Percentiles rank a stretch among this genome's conserved stretches.
phyloP scores from a whole-genome alignment of 306 rosid genomes.

The Vachellia pachyceras region DNA sequence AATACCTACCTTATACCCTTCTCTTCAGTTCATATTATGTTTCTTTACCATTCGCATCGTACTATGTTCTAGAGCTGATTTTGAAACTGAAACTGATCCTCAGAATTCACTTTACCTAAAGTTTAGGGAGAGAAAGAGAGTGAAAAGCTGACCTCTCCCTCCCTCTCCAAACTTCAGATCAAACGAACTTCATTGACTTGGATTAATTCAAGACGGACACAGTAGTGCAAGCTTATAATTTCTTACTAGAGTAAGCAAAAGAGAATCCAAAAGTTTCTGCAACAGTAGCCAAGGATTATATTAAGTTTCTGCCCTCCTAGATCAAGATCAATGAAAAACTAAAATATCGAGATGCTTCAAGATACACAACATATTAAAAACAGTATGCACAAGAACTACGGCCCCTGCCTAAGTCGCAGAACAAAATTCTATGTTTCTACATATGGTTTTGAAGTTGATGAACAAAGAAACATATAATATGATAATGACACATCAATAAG shows the following conservation, averaged over 20 bases:
- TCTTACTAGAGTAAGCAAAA: constrained; percentile 5
- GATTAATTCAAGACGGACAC: constrained; percentile 20
- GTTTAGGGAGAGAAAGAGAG: not conserved
- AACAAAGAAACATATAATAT: not conserved
- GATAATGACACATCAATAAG: not conserved
- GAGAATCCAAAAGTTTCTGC: constrained; percentile 39
- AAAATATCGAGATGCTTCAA: not conserved
- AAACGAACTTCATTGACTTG: not conserved
- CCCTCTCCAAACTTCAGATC: not conserved
- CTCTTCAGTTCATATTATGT: not conserved
- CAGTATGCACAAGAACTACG: constrained; percentile 14
- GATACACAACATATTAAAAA: constrained; percentile 8
- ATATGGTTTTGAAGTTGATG: constrained; percentile 7
- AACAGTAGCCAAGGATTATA: constrained; percentile 18
- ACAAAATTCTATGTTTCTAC: constrained; percentile 2
- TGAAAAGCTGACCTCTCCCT: not conserved
- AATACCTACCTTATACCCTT: not conserved
- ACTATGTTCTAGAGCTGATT: constrained; percentile 27
- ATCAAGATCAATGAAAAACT: constrained; percentile 9
- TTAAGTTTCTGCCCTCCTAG: constrained; percentile 3
- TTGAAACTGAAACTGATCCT: not conserved
- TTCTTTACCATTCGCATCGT: constrained; percentile 28
- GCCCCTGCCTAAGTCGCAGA: constrained; percentile 3
- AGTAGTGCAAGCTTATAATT: constrained; percentile 38
- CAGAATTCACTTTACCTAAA: not conserved